Conservation (phyloP, 768 basidiomycete genomes). For the Pleurotus ostreatus region DNA sequence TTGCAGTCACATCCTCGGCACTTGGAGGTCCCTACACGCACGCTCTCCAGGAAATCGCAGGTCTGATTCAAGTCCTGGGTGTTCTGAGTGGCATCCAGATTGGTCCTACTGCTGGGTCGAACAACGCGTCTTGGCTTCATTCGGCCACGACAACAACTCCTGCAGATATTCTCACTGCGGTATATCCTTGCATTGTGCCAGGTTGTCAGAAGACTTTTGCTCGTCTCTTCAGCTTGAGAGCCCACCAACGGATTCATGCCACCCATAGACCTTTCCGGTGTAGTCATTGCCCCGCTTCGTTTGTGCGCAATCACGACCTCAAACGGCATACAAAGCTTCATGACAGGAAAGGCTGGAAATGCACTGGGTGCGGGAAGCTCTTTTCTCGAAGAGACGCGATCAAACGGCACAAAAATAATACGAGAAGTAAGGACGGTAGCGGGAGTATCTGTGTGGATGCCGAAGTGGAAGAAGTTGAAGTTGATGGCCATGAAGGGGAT, state of each 20-base stretch:
- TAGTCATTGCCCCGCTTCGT: constrained; percentile 63
- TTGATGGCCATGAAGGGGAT: constrained; percentile 38
- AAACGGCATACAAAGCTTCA: constrained; percentile 75
- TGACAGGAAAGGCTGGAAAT: constrained; percentile 70
- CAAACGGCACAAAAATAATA: constrained; percentile 69
- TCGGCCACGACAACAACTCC: constrained; percentile 19
- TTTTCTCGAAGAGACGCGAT: constrained; percentile 80
- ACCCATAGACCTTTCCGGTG: constrained; percentile 65
- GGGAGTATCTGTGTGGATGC: constrained; percentile 52
- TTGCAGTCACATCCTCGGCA: constrained; percentile 67
- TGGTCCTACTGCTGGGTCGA: constrained; percentile 37
- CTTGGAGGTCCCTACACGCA: constrained; percentile 49
- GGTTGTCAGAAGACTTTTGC: constrained; percentile 68
- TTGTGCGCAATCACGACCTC: constrained; percentile 75
- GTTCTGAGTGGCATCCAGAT: constrained; percentile 79
- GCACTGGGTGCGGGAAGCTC: constrained; percentile 66
- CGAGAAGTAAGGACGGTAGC: constrained; percentile 45
- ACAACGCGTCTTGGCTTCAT: constrained; percentile 29
- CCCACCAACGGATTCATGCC: constrained; percentile 67
- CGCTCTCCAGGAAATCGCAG: constrained; percentile 68
- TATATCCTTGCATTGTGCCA: constrained; percentile 72
- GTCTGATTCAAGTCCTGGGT: constrained; percentile 80
- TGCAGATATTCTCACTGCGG: constrained; percentile 63
- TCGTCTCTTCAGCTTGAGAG: constrained; percentile 63
- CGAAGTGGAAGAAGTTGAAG: constrained; percentile 58